phyloP scores from a whole-genome alignment of 2,329 filamentous ascomycete genomes.

The Capronia americana region DNA sequence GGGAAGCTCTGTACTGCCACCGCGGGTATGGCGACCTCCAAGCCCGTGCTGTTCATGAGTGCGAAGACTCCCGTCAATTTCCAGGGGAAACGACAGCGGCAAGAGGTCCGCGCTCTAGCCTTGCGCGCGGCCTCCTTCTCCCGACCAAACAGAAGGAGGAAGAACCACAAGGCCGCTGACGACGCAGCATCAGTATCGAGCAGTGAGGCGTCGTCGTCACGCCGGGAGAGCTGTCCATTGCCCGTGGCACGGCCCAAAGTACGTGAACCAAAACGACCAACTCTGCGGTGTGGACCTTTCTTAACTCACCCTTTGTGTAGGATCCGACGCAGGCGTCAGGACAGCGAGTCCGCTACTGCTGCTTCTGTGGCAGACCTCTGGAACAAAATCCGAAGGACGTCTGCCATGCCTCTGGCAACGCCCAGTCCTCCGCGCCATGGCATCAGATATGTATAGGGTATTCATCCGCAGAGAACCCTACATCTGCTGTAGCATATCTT shows the following conservation, averaged over 20 bases:
- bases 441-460: neutral
- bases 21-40: neutral
- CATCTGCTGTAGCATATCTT: neutral
- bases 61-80: slow-evolving; percentile 14
- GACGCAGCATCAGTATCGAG: neutral
- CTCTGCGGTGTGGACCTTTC: neutral
- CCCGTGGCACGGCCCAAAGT: neutral
- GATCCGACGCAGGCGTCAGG: neutral
- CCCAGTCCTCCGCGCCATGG: neutral
- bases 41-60: slow-evolving; percentile 17
- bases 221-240: neutral
- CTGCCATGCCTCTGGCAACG: neutral
- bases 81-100: slow-evolving; percentile 9
- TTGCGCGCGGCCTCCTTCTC: slow-evolving; percentile 15
- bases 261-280: neutral
- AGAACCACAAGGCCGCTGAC: neutral
- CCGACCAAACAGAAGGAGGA: slow-evolving; percentile 13
- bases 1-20: neutral
- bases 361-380: neutral
- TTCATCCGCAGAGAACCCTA: neutral
- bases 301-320: neutral
- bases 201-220: neutral
- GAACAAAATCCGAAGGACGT: neutral
- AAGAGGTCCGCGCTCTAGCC: slow-evolving; percentile 15
- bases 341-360: neutral